Conservation (phyloP, 2,329 filamentous ascomycete genomes). For the Magnaporthiopsis incrustans region DNA sequence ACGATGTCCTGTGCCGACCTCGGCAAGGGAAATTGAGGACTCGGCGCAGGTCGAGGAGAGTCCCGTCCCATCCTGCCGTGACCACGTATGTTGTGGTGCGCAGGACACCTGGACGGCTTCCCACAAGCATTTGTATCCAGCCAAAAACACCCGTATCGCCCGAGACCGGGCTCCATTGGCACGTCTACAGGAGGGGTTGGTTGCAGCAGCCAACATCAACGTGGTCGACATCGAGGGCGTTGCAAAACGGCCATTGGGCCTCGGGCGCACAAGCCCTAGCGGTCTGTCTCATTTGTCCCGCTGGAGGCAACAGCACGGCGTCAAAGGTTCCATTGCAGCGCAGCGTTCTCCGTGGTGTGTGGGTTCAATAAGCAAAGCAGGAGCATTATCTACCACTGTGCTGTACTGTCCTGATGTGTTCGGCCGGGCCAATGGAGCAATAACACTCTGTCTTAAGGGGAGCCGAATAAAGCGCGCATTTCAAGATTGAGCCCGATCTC, state of each 20-base stretch:
- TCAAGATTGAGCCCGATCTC: background rate
- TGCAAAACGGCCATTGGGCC: background rate
- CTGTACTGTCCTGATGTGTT: too few species aligned
- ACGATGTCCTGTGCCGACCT: background rate
- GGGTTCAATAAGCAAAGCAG: background rate
- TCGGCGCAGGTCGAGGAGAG: too few species aligned
- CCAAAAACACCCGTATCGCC: background rate
- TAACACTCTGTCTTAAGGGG: background rate
- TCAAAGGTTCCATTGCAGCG: background rate
- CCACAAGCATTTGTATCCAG: background rate
- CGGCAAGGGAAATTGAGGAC: background rate
- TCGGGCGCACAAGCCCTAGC: background rate
- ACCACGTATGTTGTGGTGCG: too few species aligned
- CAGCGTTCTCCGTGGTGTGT: background rate
- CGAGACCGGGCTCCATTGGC: background rate
- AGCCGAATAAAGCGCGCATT: background rate
- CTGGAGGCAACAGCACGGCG: background rate
- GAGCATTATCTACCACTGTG: background rate
- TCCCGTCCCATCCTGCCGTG: too few species aligned
- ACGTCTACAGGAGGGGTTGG: background rate
- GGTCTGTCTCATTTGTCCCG: background rate
- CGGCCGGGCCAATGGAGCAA: background rate
- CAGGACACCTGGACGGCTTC: too few species aligned
- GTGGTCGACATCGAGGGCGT: background rate
- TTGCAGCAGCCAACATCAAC: background rate